Evolutionary conservation across 129 eudicot genomes (phyloP), one percentile per base, ranked within the genome.

Genomic region (Chrysanthemum seticuspe): DNA sequence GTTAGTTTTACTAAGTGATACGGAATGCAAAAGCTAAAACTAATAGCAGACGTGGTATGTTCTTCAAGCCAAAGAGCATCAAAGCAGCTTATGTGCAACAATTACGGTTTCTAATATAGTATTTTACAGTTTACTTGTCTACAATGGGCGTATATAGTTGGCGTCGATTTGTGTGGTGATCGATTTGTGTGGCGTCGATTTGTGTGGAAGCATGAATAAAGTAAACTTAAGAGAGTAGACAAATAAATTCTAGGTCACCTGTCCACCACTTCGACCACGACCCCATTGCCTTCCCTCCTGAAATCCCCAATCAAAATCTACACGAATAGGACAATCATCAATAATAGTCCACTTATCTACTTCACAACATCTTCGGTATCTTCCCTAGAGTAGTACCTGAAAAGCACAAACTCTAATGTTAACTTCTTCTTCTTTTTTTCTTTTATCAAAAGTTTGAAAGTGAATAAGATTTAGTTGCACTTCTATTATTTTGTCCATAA

Each of bases 251-350:
- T 53, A 68, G 56, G 61, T 74, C 68, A 87, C 95, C 91, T 91
- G 97, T 49, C 97, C 98, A 82, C 98, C 98, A 86, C 98, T 94
- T 78, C 93, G 84, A 50, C 98, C 98, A 73, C 98, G 98, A 4
- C 98, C 98, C 98, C 98, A 94, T 75, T 94, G 98, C 66, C 98
- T 83, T 67, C 98, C 98, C 77, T 94, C 98, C 72, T 94, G 96
- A 52, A 94, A 94, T 16, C 98, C 98, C 98, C 98, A 94, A 80
- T 94, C 98, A 68, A 94, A 94, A 80, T 94, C 98, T 10, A 87
- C 97, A 72, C 98, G 97, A 81, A 94, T 90, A 44, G 98, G 98
- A 59, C 98, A 89, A 66, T 94, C 98, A 83, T 94, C 98, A 56
- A 94, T 96, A 77, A 94, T 90, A 0, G 98, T 94, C 81, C 98